Base-by-base conservation (phyloP, 805 yeast species). In the Myxozyma melibiosi region DNA sequence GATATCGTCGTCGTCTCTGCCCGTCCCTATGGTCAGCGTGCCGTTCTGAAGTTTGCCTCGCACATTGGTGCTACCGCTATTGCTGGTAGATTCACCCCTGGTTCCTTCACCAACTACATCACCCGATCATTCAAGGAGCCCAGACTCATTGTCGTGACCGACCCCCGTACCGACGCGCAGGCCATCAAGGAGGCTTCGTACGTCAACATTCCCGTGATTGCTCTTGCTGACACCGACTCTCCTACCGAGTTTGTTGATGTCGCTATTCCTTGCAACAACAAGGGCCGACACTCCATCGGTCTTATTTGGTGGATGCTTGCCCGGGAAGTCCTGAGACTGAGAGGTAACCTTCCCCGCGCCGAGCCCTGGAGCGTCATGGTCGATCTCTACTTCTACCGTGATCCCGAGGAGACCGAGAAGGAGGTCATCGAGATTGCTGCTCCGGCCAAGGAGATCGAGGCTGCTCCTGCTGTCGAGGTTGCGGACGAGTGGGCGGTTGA, bases 31-130 rank as follows among this genome's bases (percentile, higher is more conserved):
- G 99, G 99, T 77, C 99, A 94, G 84, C 94, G 99, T 85, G 99
- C 99, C 76, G 99, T 92, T 71, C 86, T 94, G 80, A 94, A 94
- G 84, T 94, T 87, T 76, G 97, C 99, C 76, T 89, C 97, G 73
- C 98, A 94, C 91, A 91, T 98, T 73, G 98, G 98, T 80, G 97
- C 99, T 71, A 92, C 98, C 71, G 91, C 99, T 78, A 92, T 94
- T 82, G 99, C 99, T 73, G 99, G 99, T 82, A 90, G 99, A 84
- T 94, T 94, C 88, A 94, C 99, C 74, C 99, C 99, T 82, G 99
- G 99, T 89, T 86, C 88, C 84, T 94, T 94, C 94, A 94, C 99
- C 78, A 94, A 94, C 85, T 94, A 94, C 84, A 94, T 92, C 84
- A 94, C 99, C 81, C 92, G 97, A 83, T 90, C 97, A 72, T 94